Evolutionary conservation across 2,329 filamentous ascomycete genomes (phyloP).

Genomic region (Fusarium sp.): DNA sequence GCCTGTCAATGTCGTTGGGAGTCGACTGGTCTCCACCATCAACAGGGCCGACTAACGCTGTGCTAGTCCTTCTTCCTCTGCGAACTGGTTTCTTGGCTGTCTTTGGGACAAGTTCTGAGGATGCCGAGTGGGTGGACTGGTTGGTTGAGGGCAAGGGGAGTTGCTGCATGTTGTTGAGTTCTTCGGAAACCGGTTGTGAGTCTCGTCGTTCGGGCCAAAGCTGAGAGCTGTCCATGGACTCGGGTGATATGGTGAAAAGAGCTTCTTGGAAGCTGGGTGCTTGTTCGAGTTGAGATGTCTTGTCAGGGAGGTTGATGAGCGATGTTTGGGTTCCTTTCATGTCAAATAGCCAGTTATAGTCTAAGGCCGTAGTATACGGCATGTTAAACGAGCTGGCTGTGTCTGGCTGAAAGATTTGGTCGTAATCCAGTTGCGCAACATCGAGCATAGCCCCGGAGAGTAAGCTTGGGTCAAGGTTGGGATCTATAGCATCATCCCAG

Average conservation of each 20-base stretch:
- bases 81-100: background rate
- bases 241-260: slow-evolving; percentile 20
- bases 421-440: slow-evolving; percentile 50
- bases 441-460: slow-evolving; percentile 10
- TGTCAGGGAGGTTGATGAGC: slow-evolving; percentile 2
- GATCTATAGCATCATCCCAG: slow-evolving; percentile 24
- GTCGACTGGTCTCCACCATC: background rate
- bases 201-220: slow-evolving; percentile 23
- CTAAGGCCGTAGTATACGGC: slow-evolving; percentile 71
- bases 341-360: slow-evolving; percentile 74
- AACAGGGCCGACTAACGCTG: background rate
- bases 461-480: slow-evolving; percentile 14
- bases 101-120: background rate
- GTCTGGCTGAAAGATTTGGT: slow-evolving; percentile 69
- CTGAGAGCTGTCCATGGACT: slow-evolving; percentile 38
- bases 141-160: background rate
- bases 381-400: slow-evolving; percentile 75
- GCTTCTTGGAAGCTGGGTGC: slow-evolving; percentile 8
- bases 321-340: slow-evolving; percentile 47
- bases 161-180: background rate
- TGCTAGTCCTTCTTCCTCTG: background rate
- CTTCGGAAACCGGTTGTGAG: background rate
- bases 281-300: slow-evolving; percentile 1
- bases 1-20: slow-evolving; percentile 44
- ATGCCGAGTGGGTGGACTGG: background rate